Evolutionary conservation across 2,329 filamentous ascomycete genomes (phyloP).

Genomic region (Pseudocercospora vitis): DNA sequence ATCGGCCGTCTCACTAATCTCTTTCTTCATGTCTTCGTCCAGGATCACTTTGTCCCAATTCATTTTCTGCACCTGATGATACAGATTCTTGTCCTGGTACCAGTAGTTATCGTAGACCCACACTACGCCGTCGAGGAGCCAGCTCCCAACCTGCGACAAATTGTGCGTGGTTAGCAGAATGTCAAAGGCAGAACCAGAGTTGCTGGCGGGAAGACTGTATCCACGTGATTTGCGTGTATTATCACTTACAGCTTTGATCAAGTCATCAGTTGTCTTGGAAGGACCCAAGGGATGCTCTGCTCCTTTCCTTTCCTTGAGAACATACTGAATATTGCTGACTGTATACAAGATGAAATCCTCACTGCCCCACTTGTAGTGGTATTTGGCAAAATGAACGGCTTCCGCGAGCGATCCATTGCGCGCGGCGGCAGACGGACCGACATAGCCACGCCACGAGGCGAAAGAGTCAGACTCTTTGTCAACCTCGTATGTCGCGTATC

Average conservation of each 20-base stretch:
- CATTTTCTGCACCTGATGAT: constrained; percentile 43
- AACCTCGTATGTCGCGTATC: constrained; percentile 41
- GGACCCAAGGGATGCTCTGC: constrained; percentile 39
- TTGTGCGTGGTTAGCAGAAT: too few species aligned
- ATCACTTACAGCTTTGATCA: constrained; percentile 41
- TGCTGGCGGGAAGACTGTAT: too few species aligned
- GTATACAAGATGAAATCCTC: constrained; percentile 45
- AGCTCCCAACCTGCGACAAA: constrained; percentile 20
- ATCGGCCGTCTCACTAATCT: constrained; percentile 40
- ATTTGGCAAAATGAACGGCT: constrained; percentile 43
- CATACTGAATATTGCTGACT: constrained; percentile 42
- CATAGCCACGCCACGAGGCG: constrained; percentile 42
- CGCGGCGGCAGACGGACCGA: constrained; percentile 31
- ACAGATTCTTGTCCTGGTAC: constrained; percentile 42
- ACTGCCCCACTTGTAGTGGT: constrained; percentile 41
- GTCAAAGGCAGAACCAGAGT: too few species aligned
- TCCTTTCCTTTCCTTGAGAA: constrained; percentile 41
- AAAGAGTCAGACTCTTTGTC: constrained; percentile 43
- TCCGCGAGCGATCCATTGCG: constrained; percentile 41
- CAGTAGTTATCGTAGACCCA: constrained; percentile 49
- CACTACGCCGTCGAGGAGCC: constrained; percentile 36
- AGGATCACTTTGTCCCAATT: constrained; percentile 51
- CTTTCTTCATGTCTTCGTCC: constrained; percentile 46
- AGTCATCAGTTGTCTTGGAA: constrained; percentile 39
- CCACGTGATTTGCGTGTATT: not conserved